Evolutionary conservation across 306 rosid species (phyloP).

Genomic region (Begonia loranthoides): DNA sequence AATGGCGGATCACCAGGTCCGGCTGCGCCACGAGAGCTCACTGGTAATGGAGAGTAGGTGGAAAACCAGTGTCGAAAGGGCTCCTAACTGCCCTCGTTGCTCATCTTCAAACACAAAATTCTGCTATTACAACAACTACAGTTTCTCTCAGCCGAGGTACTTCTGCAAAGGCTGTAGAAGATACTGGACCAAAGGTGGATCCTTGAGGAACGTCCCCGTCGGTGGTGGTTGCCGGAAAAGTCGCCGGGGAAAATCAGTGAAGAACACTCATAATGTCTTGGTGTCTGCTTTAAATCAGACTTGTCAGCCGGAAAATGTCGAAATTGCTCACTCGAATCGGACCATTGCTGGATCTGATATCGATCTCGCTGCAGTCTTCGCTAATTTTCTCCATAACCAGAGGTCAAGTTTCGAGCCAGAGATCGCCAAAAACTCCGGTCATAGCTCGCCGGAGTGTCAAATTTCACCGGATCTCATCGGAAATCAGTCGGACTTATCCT

Average conservation of each 20-base stretch:
- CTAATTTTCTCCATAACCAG: slow-evolving; percentile 43
- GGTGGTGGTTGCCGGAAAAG: slow-evolving; percentile 70
- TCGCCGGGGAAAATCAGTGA: slow-evolving; percentile 28
- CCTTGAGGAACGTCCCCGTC: slow-evolving; percentile 66
- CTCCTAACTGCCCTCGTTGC: slow-evolving; percentile 85
- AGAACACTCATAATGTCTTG: slow-evolving; percentile 1
- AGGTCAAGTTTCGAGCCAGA: neutral
- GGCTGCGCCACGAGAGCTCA: too few relatives aligned
- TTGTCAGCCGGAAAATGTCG: slow-evolving; percentile 1
- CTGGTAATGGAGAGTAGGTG: slow-evolving; percentile 8
- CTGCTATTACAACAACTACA: slow-evolving; percentile 96
- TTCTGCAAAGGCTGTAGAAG: slow-evolving; percentile 80
- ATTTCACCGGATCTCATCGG: too few relatives aligned
- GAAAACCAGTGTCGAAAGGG: slow-evolving; percentile 45
- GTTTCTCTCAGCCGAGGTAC: slow-evolving; percentile 82
- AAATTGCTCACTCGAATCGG: slow-evolving; percentile 7
- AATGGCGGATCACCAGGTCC: neutral
- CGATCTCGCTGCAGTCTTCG: slow-evolving; percentile 69
- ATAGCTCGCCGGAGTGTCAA: too few relatives aligned
- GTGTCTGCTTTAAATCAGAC: neutral
- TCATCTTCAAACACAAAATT: slow-evolving; percentile 85
- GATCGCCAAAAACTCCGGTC: neutral
- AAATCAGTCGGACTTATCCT: too few relatives aligned
- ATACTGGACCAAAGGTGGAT: slow-evolving; percentile 96
- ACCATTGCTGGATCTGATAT: slow-evolving; percentile 25